Evolutionary conservation across 768 basidiomycete genomes (phyloP).

Genomic region (Pulveroboletus sp.): DNA sequence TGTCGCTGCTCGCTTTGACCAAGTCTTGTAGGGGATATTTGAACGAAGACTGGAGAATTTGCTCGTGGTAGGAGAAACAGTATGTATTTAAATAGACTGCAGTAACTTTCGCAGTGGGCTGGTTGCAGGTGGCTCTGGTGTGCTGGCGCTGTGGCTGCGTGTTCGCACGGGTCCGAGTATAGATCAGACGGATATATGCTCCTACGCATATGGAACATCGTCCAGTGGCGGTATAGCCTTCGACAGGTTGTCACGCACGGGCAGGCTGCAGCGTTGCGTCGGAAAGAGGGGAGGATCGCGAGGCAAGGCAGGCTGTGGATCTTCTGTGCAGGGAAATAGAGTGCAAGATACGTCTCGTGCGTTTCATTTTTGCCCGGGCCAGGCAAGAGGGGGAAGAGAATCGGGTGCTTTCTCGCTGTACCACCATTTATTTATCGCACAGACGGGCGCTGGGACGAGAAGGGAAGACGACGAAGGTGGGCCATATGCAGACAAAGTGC

Average conservation of each 20-base stretch:
- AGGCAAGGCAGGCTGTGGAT: conserved; percentile 6
- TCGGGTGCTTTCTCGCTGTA: too few species aligned
- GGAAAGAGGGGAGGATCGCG: neutral
- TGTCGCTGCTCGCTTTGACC: conserved; percentile 4
- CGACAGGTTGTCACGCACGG: conserved; percentile 22
- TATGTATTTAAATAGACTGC: conserved; percentile 1
- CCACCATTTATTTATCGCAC: too few species aligned
- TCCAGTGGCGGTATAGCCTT: conserved; percentile 21
- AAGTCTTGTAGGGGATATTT: too few species aligned
- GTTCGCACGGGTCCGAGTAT: neutral
- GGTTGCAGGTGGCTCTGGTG: conserved; percentile 3
- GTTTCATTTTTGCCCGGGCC: neutral
- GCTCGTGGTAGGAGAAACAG: too few species aligned
- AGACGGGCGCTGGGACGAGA: too few species aligned
- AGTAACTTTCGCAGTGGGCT: neutral
- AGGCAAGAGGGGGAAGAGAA: neutral
- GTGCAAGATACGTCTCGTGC: too few species aligned
- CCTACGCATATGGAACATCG: conserved; percentile 8
- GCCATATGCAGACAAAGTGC: conserved; percentile 11
- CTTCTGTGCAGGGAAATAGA: conserved; percentile 9
- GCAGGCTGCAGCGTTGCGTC: conserved; percentile 19
- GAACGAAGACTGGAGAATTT: too few species aligned
- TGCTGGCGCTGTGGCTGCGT: conserved; percentile 5
- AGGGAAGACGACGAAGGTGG: too few species aligned
- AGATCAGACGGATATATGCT: neutral